Percentiles rank a stretch among this genome's conserved stretches.
Evolutionary conservation across 2,329 filamentous ascomycete species (phyloP).

Genomic region (Clarireedia hainanense): DNA sequence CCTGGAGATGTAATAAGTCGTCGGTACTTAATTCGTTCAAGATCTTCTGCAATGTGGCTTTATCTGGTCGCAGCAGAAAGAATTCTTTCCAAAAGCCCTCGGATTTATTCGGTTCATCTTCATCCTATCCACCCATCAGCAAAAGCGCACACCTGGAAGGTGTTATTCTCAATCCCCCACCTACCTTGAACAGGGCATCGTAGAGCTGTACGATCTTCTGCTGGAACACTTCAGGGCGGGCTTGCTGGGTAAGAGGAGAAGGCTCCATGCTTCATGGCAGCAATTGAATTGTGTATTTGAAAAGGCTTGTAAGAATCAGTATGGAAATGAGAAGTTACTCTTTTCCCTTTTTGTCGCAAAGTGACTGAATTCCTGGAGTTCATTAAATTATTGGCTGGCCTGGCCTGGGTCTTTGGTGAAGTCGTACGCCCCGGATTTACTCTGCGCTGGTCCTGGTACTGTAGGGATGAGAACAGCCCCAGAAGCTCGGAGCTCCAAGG

Average conservation of each 20-base stretch:
- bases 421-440: neutral
- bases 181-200: slow-evolving; percentile 69
- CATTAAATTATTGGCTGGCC: neutral
- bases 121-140: slow-evolving; percentile 40
- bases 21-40: slow-evolving; percentile 65
- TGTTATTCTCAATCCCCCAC: slow-evolving; percentile 8
- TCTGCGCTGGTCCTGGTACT: no score
- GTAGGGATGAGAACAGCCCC: no score
- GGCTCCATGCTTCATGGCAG: slow-evolving; percentile 58
- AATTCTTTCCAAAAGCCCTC: slow-evolving; percentile 97
- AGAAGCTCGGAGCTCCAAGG: no score
- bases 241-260: slow-evolving; percentile 89
- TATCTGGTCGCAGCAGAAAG: slow-evolving; percentile 81
- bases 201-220: slow-evolving; percentile 92
- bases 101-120: slow-evolving; percentile 60
- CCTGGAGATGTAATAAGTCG: slow-evolving; percentile 68
- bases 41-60: slow-evolving; percentile 55
- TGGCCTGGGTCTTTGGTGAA: neutral
- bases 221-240: slow-evolving; percentile 81
- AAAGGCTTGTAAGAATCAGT: neutral
- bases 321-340: neutral
- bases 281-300: slow-evolving; percentile 1
- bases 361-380: neutral
- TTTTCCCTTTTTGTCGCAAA: neutral
- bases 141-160: neutral